These are phyloP conservation scores for Globisporangium nagaii DNA, from an alignment of 352 stramenopile species.

Conservation along the genomic window DNA sequence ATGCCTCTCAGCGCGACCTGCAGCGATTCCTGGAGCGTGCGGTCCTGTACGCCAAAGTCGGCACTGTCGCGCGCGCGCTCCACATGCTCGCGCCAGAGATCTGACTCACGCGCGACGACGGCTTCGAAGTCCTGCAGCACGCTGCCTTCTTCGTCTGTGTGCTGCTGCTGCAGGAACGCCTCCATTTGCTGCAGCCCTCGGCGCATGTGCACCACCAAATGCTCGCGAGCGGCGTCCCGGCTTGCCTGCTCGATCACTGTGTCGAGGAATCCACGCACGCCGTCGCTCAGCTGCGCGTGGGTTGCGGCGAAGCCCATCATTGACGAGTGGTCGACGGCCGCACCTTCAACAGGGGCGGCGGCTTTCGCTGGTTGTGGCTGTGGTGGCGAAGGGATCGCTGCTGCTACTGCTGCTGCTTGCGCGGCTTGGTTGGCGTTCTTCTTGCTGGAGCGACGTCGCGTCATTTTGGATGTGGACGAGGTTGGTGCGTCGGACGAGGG, in stretches of 20 bases:
- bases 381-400: background rate
- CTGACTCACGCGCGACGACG: slow-evolving; percentile 26
- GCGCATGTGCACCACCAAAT: slow-evolving; percentile 36
- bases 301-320: slow-evolving; percentile 34
- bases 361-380: background rate
- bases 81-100: slow-evolving; percentile 43
- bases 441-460: background rate
- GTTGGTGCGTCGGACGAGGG: background rate
- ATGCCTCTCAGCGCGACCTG: slow-evolving; percentile 24
- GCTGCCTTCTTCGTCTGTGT: slow-evolving; percentile 15
- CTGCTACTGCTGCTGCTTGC: too few species aligned
- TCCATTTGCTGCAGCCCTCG: slow-evolving; percentile 46
- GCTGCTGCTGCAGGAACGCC: slow-evolving; percentile 33
- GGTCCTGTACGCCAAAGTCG: slow-evolving; percentile 39
- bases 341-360: background rate
- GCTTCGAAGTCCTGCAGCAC: slow-evolving; percentile 22
- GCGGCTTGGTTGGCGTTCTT: background rate
- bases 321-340: background rate
- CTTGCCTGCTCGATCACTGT: slow-evolving; percentile 13
- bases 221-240: slow-evolving; percentile 6
- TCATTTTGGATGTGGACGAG: background rate
- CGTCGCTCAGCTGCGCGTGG: slow-evolving; percentile 26
- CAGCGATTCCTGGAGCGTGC: slow-evolving; percentile 31
- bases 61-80: slow-evolving; percentile 16
- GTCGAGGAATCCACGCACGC: slow-evolving; percentile 31